phyloP scores from a whole-genome alignment of 768 basidiomycete genomes.

The Russula foetens region DNA sequence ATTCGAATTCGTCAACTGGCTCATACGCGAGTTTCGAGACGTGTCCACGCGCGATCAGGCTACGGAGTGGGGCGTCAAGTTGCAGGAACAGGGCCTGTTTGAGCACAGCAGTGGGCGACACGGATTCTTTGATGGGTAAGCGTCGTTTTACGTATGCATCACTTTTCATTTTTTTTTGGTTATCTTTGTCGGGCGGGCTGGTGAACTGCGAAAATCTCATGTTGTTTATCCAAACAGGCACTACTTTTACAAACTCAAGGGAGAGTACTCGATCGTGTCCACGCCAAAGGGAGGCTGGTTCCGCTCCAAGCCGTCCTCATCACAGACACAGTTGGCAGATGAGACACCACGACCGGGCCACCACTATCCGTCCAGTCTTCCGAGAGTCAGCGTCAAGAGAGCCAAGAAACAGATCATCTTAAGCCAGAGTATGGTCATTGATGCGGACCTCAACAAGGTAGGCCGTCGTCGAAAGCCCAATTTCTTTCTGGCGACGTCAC shows the following conservation, averaged over 20 bases:
- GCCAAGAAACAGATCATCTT: conserved; percentile 58
- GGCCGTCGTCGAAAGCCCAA: neutral
- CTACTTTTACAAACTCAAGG: conserved; percentile 80
- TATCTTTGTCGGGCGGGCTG: neutral
- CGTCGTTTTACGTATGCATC: neutral
- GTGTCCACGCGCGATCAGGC: conserved; percentile 77
- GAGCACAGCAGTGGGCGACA: conserved; percentile 75
- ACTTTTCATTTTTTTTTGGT: too few species aligned
- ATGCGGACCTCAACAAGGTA: conserved; percentile 74
- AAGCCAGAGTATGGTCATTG: conserved; percentile 87
- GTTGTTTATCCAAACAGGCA: conserved; percentile 40
- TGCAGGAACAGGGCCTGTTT: conserved; percentile 78
- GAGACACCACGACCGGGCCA: conserved; percentile 17
- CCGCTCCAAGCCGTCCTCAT: conserved; percentile 34
- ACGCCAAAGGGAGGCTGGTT: conserved; percentile 70
- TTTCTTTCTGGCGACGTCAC: too few species aligned
- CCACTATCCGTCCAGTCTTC: conserved; percentile 31
- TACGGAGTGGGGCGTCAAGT: conserved; percentile 64
- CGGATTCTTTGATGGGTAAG: conserved; percentile 82
- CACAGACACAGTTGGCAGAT: conserved; percentile 2
- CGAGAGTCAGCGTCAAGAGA: conserved; percentile 33
- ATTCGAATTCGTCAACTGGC: conserved; percentile 84
- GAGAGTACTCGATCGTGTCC: conserved; percentile 62
- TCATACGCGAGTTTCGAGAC: conserved; percentile 86
- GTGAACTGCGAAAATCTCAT: neutral